Evolutionary conservation across 208 protist species (phyloP).

Genomic region (Trypanosoma congolense): DNA sequence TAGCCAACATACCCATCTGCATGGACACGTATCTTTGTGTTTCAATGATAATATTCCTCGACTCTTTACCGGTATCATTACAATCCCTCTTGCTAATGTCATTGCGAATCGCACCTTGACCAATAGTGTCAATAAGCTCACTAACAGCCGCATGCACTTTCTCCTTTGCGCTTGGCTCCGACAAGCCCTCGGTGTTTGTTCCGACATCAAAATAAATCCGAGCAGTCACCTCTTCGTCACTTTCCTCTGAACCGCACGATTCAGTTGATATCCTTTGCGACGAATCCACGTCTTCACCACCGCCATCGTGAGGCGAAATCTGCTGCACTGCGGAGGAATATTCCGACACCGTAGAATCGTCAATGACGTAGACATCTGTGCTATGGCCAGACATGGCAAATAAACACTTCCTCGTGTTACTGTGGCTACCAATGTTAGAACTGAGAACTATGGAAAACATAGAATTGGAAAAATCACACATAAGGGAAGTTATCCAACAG

Average conservation of each 20-base stretch:
- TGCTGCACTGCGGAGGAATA: neutral
- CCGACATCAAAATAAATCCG: neutral
- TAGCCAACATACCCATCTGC: too few species aligned
- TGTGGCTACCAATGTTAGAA: too few species aligned
- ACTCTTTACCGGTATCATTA: too few species aligned
- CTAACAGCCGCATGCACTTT: neutral
- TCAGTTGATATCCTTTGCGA: neutral
- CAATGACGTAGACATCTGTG: slow-evolving; percentile 27
- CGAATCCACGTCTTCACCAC: neutral
- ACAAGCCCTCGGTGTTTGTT: neutral
- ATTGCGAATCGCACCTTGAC: neutral
- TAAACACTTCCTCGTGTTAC: too few species aligned
- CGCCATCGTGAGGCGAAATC: too few species aligned
- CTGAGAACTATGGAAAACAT: too few species aligned
- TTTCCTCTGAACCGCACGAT: neutral
- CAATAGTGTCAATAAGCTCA: neutral
- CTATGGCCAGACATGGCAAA: slow-evolving; percentile 29
- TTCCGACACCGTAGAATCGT: slow-evolving; percentile 4
- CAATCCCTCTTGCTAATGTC: too few species aligned
- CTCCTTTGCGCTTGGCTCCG: neutral
- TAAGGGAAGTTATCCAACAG: too few species aligned
- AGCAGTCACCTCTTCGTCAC: neutral
- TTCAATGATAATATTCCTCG: too few species aligned
- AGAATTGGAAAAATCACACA: too few species aligned
- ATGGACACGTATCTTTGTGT: too few species aligned